These are phyloP conservation scores for Penicillium nucicola DNA, from an alignment of 495 filamentous ascomycete species.

Conservation along the genomic window DNA sequence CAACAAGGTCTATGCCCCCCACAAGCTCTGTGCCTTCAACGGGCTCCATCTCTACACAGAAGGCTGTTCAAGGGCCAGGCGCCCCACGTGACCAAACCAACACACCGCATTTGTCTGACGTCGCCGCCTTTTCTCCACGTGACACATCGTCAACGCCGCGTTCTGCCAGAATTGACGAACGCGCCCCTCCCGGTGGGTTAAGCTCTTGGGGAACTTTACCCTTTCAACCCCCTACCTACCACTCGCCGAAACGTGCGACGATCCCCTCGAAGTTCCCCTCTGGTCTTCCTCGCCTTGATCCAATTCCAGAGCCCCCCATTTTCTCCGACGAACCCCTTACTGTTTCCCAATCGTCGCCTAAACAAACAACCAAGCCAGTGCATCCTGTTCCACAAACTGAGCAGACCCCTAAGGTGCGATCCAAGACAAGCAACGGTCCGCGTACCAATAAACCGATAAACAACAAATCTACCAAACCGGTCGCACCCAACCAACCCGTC, in stretches of 20 bases:
- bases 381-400: no score
- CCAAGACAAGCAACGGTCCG: no score
- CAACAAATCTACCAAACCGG: no score
- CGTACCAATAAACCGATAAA: no score
- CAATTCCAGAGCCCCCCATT: background rate
- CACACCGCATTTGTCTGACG: background rate
- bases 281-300: background rate
- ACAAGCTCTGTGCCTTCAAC: no score
- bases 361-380: no score
- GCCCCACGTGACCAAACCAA: constrained; percentile 6
- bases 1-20: no score
- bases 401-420: no score
- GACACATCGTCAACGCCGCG: background rate
- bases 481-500: no score
- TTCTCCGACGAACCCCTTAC: background rate
- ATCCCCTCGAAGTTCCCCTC: background rate
- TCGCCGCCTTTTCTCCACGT: background rate
- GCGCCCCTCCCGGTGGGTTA: background rate
- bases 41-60: no score
- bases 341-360: background rate
- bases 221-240: constrained; percentile 1
- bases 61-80: background rate
- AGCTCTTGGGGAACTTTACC: constrained; percentile 1
- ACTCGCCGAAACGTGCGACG: background rate
- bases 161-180: constrained; percentile 1